Evolutionary conservation across 805 yeast genomes (phyloP), one percentile per base, ranked within the genome.

Genomic region (Pichia manshurica): DNA sequence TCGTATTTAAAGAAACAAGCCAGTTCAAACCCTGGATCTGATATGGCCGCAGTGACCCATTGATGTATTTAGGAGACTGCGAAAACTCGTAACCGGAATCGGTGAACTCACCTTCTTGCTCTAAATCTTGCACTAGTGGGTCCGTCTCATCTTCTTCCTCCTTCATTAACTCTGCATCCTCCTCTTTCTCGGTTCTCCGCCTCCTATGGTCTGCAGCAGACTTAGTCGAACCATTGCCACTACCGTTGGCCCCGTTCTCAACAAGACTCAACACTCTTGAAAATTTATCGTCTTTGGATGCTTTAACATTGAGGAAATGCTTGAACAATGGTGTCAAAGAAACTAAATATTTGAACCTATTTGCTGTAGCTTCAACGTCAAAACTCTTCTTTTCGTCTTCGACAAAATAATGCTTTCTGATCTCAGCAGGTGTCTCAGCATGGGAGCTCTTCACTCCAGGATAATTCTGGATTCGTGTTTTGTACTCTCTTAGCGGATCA

Each of bases 21-120:
- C 95, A 85, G 62, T 85, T 85, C 51, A 85, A 68, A 52, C 93
- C 95, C 62, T 82, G 89, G 52, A 85, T 73, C 65, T 85, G 95
- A 60, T 85, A 85, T 3, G 84, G 81, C 57, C 95, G 74, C 48
- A 85, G 63, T 36, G 61, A 58, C 38, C 95, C 95, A 50, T 77
- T 65, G 21, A 86, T 62, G 56, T 73, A 78, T 1, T 66, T 62
- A 2, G 82, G 82, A 51, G 73, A 67, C 45, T 74, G 78, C 5
- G 76, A 68, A 55, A 77, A 76, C 55, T 75, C 82, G 38, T 69
- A 69, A 34, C 70, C 70, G 2, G 53, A 38, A 39, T 49, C 55
- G 3, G 56, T 49, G 10, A 40, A 38, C 22, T 54, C 57, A 41
- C 50, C 50, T 53, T 25, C 59, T 39, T 47, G 57, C 17, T 56